These are phyloP conservation scores for Cryomyces minteri DNA, from an alignment of 495 filamentous ascomycete genomes.

Conservation along the genomic window DNA sequence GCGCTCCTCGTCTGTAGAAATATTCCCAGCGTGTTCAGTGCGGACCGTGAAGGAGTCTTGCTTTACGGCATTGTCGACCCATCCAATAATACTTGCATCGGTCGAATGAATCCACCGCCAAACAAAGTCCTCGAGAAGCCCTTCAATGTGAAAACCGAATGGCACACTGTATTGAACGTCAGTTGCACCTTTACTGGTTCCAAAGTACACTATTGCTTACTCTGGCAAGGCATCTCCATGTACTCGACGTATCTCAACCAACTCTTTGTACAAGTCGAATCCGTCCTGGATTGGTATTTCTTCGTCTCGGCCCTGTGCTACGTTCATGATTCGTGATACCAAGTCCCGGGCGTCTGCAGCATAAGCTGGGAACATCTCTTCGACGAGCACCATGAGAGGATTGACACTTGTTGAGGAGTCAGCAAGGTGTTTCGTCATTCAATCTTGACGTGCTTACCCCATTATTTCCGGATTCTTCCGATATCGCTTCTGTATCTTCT, in stretches of 20 bases:
- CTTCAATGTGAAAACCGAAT: constrained; percentile 79
- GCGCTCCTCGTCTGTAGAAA: constrained; percentile 61
- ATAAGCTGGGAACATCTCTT: constrained; percentile 73
- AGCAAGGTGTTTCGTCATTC: neutral
- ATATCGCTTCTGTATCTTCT: constrained; percentile 84
- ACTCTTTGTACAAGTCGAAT: constrained; percentile 78
- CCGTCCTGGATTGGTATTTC: constrained; percentile 80
- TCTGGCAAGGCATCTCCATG: constrained; percentile 52
- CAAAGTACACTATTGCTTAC: constrained; percentile 15
- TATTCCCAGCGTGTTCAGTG: constrained; percentile 33
- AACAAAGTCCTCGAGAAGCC: constrained; percentile 72
- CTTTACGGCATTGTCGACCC: constrained; percentile 78
- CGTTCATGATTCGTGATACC: constrained; percentile 57
- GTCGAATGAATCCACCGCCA: constrained; percentile 84
- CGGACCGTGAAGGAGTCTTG: constrained; percentile 68
- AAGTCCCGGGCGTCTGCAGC: constrained; percentile 74
- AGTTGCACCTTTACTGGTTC: neutral
- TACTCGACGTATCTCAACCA: constrained; percentile 66
- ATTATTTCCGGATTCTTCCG: constrained; percentile 74
- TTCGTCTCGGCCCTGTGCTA: constrained; percentile 42
- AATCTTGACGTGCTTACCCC: constrained; percentile 32
- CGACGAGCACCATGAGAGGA: constrained; percentile 61
- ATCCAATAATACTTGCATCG: constrained; percentile 58
- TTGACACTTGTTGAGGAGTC: constrained; percentile 31
- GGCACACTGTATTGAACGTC: constrained; percentile 16